Percentiles rank a stretch among this genome's conserved stretches.
phyloP scores from a whole-genome alignment of 805 yeast species.

The Hyphopichia homilentoma region DNA sequence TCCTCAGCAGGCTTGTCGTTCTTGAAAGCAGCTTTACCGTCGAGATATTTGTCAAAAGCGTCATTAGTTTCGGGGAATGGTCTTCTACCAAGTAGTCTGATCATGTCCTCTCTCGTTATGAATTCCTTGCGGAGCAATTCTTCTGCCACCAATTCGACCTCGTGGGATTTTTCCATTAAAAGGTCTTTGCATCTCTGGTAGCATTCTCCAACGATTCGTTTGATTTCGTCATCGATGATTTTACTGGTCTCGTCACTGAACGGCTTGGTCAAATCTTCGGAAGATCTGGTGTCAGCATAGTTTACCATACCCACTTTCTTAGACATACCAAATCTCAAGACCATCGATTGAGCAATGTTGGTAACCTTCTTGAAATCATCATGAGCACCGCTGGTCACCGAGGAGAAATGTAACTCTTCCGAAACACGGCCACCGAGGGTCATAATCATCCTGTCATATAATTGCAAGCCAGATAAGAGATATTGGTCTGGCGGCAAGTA shows the following conservation, averaged over 20 bases:
- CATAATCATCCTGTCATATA: constrained; percentile 91
- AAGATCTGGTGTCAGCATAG: constrained; percentile 64
- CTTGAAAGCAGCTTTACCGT: constrained; percentile 41
- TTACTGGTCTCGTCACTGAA: constrained; percentile 85
- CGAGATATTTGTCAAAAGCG: constrained; percentile 78
- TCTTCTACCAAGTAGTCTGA: constrained; percentile 80
- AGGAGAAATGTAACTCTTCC: constrained; percentile 86
- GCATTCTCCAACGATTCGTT: constrained; percentile 71
- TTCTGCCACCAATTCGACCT: constrained; percentile 83
- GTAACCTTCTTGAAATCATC: constrained; percentile 97
- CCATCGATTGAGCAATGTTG: constrained; percentile 90
- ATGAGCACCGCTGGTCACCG: constrained; percentile 95
- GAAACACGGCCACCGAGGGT: constrained; percentile 96
- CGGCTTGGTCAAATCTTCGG: constrained; percentile 73
- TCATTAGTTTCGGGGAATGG: constrained; percentile 90
- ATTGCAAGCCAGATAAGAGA: constrained; percentile 70
- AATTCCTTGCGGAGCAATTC: constrained; percentile 84
- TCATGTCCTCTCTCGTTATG: constrained; percentile 91
- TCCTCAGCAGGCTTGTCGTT: constrained; percentile 26
- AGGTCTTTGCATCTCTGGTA: constrained; percentile 68
- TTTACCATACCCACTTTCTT: constrained; percentile 78
- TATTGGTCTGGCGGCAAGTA: constrained; percentile 92
- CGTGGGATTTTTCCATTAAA: constrained; percentile 64
- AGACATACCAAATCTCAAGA: constrained; percentile 89
- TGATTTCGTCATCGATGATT: constrained; percentile 77